Conservation (phyloP, 177 flowering plant species). For the Telopea speciosissima region DNA sequence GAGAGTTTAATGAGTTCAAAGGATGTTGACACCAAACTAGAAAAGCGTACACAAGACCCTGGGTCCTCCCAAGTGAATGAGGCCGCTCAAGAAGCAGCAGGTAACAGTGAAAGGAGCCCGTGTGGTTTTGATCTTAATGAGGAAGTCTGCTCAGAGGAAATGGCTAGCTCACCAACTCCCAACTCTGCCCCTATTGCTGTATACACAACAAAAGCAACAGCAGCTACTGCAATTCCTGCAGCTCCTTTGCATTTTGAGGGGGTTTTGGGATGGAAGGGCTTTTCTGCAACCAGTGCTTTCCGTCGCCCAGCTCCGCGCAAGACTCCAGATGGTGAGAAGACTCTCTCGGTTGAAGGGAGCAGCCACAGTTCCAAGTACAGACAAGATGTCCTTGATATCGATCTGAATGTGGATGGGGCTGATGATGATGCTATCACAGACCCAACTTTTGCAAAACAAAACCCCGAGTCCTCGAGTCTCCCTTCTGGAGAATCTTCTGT, state of each 20-base stretch:
- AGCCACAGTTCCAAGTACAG: slow-evolving; percentile 43
- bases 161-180: slow-evolving; percentile 31
- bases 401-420: slow-evolving; percentile 71
- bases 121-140: slow-evolving; percentile 70
- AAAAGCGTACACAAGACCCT: slow-evolving; percentile 16
- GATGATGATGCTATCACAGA: slow-evolving; percentile 31
- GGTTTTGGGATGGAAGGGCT: slow-evolving; percentile 76
- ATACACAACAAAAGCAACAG: slow-evolving; percentile 57
- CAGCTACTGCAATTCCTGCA: slow-evolving; percentile 45
- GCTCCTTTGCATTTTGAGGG: slow-evolving; percentile 67
- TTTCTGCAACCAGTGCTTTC: slow-evolving; percentile 83
- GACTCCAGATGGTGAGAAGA: slow-evolving; percentile 41
- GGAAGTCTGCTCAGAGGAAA: slow-evolving; percentile 50
- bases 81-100: slow-evolving; percentile 36
- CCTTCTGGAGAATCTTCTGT: slow-evolving; percentile 56
- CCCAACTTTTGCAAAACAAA: slow-evolving; percentile 21
- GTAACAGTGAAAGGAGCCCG: slow-evolving; percentile 25
- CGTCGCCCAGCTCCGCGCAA: slow-evolving; percentile 72
- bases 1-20: slow-evolving; percentile 15
- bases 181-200: slow-evolving; percentile 39
- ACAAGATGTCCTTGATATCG: slow-evolving; percentile 45
- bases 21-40: slow-evolving; percentile 14
- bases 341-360: slow-evolving; percentile 32
- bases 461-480: slow-evolving; percentile 37
- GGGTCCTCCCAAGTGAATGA: slow-evolving; percentile 33